phyloP scores from a whole-genome alignment of 1,284 basidiomycete genomes.

The Ustilago loliicola region DNA sequence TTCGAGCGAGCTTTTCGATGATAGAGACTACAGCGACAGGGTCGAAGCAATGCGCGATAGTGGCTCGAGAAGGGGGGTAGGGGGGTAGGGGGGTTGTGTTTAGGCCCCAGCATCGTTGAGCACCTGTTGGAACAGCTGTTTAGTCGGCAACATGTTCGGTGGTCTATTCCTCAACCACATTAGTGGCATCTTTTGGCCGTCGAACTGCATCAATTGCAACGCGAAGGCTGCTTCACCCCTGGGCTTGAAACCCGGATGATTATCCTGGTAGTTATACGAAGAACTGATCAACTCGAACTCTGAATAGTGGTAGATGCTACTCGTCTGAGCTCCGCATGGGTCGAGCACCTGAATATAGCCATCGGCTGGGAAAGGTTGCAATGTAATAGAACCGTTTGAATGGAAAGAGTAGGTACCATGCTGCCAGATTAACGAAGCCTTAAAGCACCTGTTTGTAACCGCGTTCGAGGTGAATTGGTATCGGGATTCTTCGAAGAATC shows the following conservation, averaged over 20 bases:
- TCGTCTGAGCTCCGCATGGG: conserved; percentile 59
- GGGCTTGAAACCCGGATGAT: conserved; percentile 52
- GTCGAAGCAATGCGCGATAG: too few species aligned
- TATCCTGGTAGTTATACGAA: conserved; percentile 61
- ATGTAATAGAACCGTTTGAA: conserved; percentile 58
- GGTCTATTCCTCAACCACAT: conserved; percentile 60
- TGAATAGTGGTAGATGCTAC: conserved; percentile 52
- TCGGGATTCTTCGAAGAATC: conserved; percentile 61
- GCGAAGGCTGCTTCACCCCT: conserved; percentile 46
- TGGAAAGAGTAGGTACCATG: conserved; percentile 65
- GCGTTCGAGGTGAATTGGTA: conserved; percentile 62
- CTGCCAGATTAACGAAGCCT: conserved; percentile 66
- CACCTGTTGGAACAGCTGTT: conserved; percentile 59
- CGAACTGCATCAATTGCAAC: conserved; percentile 53
- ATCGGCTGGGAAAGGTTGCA: conserved; percentile 59
- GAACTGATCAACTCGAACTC: conserved; percentile 59
- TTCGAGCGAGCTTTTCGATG: too few species aligned
- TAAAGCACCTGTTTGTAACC: conserved; percentile 62
- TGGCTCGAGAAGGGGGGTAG: too few species aligned
- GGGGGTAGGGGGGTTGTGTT: not conserved
- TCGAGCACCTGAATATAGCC: conserved; percentile 63
- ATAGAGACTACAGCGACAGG: too few species aligned
- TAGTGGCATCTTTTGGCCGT: conserved; percentile 52
- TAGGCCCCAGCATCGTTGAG: conserved; percentile 43
- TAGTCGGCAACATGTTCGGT: conserved; percentile 66